Conservation (phyloP, 2,329 filamentous ascomycete species). For the Neonectria punicea region DNA sequence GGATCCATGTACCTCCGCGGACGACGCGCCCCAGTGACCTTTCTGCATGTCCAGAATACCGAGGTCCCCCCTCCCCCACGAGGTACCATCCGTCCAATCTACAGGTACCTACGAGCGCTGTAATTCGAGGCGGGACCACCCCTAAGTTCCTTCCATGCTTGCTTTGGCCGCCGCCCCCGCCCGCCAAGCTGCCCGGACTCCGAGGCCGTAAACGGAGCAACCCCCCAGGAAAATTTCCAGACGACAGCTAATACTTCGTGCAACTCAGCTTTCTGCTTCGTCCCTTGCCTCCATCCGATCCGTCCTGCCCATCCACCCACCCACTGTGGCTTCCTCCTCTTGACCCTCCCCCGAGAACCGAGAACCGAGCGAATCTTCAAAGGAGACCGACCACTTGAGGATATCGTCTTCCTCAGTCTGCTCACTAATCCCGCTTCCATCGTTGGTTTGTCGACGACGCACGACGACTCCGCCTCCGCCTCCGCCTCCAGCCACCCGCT, state of each 20-base stretch:
- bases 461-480: not conserved
- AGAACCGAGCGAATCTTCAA: not conserved
- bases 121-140: not conserved
- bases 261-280: constrained; percentile 14
- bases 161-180: constrained; percentile 2
- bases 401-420: not conserved
- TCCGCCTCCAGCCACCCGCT: constrained; percentile 2
- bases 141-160: not conserved
- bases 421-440: not conserved
- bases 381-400: not conserved
- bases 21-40: not conserved
- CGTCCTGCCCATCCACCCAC: constrained; percentile 8
- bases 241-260: constrained; percentile 28
- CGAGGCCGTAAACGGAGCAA: constrained; percentile 53
- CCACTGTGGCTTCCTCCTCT: not conserved
- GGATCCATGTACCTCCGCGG: constrained; percentile 2
- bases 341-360: not conserved
- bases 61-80: not conserved
- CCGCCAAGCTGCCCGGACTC: constrained; percentile 42
- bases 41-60: not conserved
- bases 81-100: no score
- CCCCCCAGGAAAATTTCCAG: constrained; percentile 48
- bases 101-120: not conserved
- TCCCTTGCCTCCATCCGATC: constrained; percentile 10
- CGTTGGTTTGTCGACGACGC: not conserved